These are phyloP conservation scores for Mycena kentingensis DNA, from an alignment of 768 basidiomycete species.

Conservation along the genomic window DNA sequence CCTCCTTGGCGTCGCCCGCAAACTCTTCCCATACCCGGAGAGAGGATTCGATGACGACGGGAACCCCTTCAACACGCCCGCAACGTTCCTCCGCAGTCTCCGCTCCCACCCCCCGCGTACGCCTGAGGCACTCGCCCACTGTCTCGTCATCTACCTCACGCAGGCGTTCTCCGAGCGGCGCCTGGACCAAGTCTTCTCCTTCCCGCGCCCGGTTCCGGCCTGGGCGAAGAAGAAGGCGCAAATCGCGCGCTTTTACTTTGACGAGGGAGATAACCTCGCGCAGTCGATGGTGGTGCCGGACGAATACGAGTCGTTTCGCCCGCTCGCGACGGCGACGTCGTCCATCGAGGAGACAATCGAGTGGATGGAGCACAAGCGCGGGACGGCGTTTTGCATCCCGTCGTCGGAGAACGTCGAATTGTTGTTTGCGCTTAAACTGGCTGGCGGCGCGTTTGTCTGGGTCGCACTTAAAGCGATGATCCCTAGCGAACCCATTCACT, in stretches of 20 bases:
- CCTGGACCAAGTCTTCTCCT: constrained; percentile 1
- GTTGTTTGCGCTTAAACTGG: background rate
- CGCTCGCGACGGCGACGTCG: background rate
- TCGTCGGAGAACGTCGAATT: background rate
- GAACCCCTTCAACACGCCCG: background rate
- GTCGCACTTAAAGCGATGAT: background rate
- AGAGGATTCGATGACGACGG: background rate
- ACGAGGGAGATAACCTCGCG: background rate
- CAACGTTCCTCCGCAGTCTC: background rate
- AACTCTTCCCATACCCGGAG: background rate
- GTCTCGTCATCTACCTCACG: background rate
- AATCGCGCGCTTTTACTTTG: background rate
- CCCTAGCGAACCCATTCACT: background rate
- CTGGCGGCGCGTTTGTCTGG: background rate
- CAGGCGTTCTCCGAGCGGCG: background rate
- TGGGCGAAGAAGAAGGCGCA: constrained; percentile 10
- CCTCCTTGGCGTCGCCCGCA: background rate
- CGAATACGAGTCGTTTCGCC: background rate
- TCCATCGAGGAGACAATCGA: background rate
- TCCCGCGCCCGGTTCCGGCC: background rate
- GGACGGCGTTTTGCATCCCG: background rate
- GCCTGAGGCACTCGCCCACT: background rate
- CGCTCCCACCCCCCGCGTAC: background rate
- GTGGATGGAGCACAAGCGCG: background rate
- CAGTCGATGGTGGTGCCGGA: background rate